phyloP scores from a whole-genome alignment of 179 eudicot genomes.

The Amaranthus tricolor region DNA sequence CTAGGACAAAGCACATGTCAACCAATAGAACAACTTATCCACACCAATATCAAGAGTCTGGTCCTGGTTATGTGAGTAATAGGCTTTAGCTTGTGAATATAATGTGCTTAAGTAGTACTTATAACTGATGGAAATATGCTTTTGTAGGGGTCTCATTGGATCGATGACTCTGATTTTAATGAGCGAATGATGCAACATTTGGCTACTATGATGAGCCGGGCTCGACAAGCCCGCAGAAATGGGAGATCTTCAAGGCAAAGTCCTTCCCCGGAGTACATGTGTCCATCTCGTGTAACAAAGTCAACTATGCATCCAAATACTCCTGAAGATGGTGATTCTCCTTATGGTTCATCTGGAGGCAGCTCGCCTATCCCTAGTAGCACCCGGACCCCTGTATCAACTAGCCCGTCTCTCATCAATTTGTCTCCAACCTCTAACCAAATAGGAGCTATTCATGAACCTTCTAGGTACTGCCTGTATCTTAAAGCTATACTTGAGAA shows the following conservation, averaged over 20 bases:
- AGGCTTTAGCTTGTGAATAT: constrained; percentile 5
- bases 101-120: neutral
- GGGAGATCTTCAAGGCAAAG: constrained; percentile 37
- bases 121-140: constrained; percentile 2
- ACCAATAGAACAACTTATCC: constrained; percentile 14
- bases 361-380: constrained; percentile 38
- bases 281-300: constrained; percentile 22
- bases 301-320: constrained; percentile 31
- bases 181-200: constrained; percentile 58
- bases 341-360: constrained; percentile 39
- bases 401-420: constrained; percentile 27
- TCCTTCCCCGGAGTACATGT: constrained; percentile 39
- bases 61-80: constrained; percentile 41
- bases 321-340: constrained; percentile 41
- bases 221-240: constrained; percentile 44
- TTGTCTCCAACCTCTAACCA: constrained; percentile 27
- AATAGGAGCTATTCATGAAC: constrained; percentile 23
- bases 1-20: constrained; percentile 35
- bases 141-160: constrained; percentile 50
- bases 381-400: constrained; percentile 30
- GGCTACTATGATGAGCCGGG: constrained; percentile 53
- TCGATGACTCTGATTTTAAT: constrained; percentile 59
- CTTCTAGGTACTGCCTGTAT: constrained; percentile 39
- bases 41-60: constrained; percentile 30
- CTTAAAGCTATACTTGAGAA: neutral